phyloP scores from a whole-genome alignment of 2,329 filamentous ascomycete species.

The Colletotrichum musicola region DNA sequence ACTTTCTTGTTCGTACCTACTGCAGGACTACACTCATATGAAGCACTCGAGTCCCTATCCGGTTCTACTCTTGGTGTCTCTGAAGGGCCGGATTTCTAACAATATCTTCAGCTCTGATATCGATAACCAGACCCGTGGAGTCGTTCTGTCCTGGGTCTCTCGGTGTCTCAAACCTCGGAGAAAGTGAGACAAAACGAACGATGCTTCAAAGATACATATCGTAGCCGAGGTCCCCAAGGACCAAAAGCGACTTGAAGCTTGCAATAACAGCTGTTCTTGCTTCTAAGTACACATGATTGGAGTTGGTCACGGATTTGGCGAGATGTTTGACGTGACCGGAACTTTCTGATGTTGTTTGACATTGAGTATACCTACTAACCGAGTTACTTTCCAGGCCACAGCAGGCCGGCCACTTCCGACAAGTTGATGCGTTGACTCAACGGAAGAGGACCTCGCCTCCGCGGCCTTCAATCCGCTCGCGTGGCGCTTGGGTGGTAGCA shows the following conservation, averaged over 20 bases:
- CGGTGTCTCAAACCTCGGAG: constrained; percentile 18
- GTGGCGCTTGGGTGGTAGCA: constrained; percentile 15
- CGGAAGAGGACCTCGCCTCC: background rate
- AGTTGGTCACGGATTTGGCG: no score
- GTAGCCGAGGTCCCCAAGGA: background rate
- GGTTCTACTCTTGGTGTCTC: background rate
- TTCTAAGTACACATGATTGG: no score
- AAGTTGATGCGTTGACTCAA: background rate
- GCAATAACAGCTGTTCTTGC: no score
- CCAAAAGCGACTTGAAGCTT: no score
- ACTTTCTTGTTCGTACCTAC: background rate
- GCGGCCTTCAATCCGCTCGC: background rate
- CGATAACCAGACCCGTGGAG: background rate
- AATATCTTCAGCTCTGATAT: background rate
- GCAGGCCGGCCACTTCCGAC: constrained; percentile 3
- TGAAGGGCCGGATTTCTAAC: background rate
- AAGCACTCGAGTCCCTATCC: background rate
- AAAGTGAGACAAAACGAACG: background rate
- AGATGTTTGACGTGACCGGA: no score
- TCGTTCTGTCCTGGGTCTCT: background rate
- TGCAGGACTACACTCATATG: background rate
- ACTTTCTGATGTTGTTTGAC: background rate
- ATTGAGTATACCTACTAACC: background rate
- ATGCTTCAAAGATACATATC: background rate
- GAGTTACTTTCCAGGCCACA: background rate